Percentiles rank a stretch among this genome's conserved stretches.
Conservation (phyloP, 495 filamentous ascomycete genomes). For the Apiosordaria backusii region DNA sequence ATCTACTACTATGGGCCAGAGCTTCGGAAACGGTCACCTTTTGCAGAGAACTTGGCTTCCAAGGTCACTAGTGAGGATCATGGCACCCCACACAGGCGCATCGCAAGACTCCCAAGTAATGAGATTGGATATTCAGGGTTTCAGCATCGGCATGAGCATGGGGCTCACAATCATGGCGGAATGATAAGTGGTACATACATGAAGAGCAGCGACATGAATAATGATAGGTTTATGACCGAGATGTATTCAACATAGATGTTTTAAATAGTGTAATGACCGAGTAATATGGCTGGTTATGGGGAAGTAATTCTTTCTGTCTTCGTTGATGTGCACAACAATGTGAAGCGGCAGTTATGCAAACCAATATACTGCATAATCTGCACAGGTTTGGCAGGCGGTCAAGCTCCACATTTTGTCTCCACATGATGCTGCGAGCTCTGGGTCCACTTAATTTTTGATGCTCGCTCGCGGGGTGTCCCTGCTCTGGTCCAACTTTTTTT, state of each 20-base stretch:
- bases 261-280: background rate
- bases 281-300: background rate
- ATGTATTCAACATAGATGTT: background rate
- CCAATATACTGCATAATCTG: background rate
- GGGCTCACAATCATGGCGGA: background rate
- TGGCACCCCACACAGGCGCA: constrained; percentile 13
- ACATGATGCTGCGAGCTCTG: background rate
- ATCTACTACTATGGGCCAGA: constrained; percentile 73
- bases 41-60: constrained; percentile 64
- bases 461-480: background rate
- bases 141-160: background rate
- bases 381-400: constrained; percentile 21
- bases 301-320: background rate
- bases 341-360: too few species aligned
- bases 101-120: constrained; percentile 9
- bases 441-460: constrained; percentile 12
- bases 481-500: constrained; percentile 26
- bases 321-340: too few species aligned
- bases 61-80: constrained; percentile 12
- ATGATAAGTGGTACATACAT: background rate
- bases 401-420: background rate
- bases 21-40: constrained; percentile 65
- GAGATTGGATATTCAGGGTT: constrained; percentile 9
- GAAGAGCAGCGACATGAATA: background rate
- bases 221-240: background rate